phyloP scores from a whole-genome alignment of 1,284 basidiomycete genomes.

The Ganoderma sp. region DNA sequence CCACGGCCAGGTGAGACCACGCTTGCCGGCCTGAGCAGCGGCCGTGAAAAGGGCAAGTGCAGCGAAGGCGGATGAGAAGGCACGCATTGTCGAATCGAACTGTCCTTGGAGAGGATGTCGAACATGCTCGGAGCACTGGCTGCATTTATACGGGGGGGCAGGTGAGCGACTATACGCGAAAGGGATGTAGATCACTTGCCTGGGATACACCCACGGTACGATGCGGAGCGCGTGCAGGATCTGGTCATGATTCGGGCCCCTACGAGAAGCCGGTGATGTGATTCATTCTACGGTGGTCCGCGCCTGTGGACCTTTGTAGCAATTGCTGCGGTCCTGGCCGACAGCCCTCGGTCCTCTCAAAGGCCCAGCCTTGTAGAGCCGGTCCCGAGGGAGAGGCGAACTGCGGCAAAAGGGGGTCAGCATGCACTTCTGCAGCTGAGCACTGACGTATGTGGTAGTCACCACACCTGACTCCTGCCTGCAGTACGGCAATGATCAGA shows the following conservation, averaged over 20 bases:
- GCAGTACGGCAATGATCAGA: conserved; percentile 1
- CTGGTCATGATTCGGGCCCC: not conserved
- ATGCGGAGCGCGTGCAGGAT: conserved; percentile 2
- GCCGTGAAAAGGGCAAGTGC: conserved; percentile 10
- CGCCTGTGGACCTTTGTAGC: not conserved
- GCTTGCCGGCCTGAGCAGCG: conserved; percentile 10
- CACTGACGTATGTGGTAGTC: not conserved
- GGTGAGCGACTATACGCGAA: not conserved
- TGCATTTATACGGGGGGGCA: not conserved
- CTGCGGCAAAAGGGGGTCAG: too few species aligned
- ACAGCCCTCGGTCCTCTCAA: not conserved
- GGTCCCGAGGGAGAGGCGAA: not conserved
- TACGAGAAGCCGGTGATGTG: not conserved
- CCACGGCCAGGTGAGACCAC: conserved; percentile 10
- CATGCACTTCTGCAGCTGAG: not conserved
- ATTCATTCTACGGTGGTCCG: not conserved
- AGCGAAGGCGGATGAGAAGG: conserved; percentile 5
- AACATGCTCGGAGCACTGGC: not conserved
- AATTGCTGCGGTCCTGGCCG: not conserved
- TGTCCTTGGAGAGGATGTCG: not conserved
- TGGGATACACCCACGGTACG: not conserved
- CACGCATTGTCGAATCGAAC: conserved; percentile 5
- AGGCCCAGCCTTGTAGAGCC: not conserved
- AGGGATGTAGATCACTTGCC: not conserved
- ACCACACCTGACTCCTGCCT: not conserved